Evolutionary conservation across 305 asterid species (phyloP).

Genomic region (Fraxinus latifolia): DNA sequence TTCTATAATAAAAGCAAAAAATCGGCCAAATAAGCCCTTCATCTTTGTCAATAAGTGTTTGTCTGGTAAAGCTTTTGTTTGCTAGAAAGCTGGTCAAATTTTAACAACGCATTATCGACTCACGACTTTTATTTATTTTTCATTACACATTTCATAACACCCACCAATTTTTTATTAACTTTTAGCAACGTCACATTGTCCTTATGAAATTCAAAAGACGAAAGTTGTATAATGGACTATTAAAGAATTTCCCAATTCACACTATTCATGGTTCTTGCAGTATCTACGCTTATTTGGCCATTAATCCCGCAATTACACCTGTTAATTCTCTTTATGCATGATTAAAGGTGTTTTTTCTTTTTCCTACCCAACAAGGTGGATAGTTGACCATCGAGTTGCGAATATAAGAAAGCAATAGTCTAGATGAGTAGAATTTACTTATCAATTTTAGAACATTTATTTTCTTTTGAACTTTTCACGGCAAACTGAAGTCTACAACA

Average conservation of each 20-base stretch:
- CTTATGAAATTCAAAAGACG: background rate
- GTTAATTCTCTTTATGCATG: background rate
- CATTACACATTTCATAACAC: background rate
- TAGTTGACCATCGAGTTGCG: background rate
- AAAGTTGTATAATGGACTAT: background rate
- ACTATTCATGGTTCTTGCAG: background rate
- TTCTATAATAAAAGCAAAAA: too few relatives aligned
- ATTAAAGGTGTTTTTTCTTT: background rate
- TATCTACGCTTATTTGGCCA: background rate
- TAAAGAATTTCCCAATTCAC: background rate
- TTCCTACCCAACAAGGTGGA: background rate
- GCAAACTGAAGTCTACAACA: slow-evolving; percentile 24
- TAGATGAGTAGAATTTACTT: background rate
- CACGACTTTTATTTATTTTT: background rate
- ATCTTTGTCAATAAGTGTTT: too few relatives aligned
- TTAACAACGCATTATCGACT: background rate
- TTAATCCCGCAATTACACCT: background rate
- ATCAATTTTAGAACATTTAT: background rate
- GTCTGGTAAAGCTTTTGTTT: too few relatives aligned
- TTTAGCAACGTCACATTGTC: background rate
- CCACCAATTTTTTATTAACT: background rate
- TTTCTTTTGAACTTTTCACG: background rate
- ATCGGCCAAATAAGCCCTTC: background rate
- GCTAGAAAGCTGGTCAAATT: background rate
- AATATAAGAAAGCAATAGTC: background rate